Evolutionary conservation across 2,329 filamentous ascomycete species (phyloP).

Genomic region (Verticillium zaregamsianum): DNA sequence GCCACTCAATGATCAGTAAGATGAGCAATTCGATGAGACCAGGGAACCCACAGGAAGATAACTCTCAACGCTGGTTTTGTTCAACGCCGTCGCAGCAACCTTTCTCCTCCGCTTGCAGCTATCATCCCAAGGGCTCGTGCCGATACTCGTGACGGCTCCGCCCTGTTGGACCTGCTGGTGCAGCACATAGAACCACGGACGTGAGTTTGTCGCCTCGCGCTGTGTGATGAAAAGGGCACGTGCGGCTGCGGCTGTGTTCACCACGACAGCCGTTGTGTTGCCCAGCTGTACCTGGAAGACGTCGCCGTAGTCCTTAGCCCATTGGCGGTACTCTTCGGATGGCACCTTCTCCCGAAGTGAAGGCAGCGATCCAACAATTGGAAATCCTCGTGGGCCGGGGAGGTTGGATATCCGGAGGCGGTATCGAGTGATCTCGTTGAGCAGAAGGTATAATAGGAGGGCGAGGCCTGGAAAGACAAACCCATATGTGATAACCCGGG

Average conservation of each 20-base stretch:
- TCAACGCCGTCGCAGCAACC: slow-evolving; percentile 62
- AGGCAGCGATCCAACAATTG: slow-evolving; percentile 9
- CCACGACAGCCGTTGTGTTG: slow-evolving; percentile 58
- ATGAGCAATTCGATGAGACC: too few species aligned
- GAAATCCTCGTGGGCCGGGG: slow-evolving; percentile 10
- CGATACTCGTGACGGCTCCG: slow-evolving; percentile 39
- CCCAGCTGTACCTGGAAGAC: slow-evolving; percentile 29
- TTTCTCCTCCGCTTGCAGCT: slow-evolving; percentile 62
- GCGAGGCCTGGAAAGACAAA: too few species aligned
- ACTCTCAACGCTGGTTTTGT: slow-evolving; percentile 59
- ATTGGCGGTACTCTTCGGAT: slow-evolving; percentile 21
- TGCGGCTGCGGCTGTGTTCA: slow-evolving; percentile 63
- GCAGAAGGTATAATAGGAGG: neutral
- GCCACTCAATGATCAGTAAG: neutral
- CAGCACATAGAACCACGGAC: slow-evolving; percentile 61
- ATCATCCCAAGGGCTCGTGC: slow-evolving; percentile 66
- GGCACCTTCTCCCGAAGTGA: slow-evolving; percentile 1
- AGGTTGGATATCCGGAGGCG: slow-evolving; percentile 5
- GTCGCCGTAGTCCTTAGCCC: slow-evolving; percentile 22
- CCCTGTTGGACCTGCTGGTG: slow-evolving; percentile 53
- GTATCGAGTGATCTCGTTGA: slow-evolving; percentile 7
- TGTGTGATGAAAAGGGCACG: slow-evolving; percentile 62
- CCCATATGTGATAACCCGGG: neutral
- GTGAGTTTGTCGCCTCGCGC: slow-evolving; percentile 60
- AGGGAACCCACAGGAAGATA: slow-evolving; percentile 47